These are phyloP conservation scores for Fusarium sp. DNA, from an alignment of 2,329 filamentous ascomycete genomes.

Conservation along the genomic window DNA sequence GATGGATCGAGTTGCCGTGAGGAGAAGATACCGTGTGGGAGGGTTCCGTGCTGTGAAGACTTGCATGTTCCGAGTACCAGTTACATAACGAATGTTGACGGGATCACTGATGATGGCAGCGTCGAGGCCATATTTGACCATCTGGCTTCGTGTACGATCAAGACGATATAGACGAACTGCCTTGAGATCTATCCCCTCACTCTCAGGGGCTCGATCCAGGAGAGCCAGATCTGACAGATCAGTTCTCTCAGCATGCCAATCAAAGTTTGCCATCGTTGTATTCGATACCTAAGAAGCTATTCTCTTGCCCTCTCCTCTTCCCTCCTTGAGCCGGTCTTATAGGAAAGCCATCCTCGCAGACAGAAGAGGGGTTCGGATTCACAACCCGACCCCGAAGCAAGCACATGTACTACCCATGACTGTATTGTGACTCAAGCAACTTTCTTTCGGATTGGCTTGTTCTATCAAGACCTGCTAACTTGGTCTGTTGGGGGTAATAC, in stretches of 20 bases:
- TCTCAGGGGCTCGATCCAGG: constrained; percentile 1
- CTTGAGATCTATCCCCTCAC: constrained; percentile 7
- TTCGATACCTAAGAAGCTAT: background rate
- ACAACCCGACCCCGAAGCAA: background rate
- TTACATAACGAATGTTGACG: background rate
- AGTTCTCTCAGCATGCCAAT: constrained; percentile 5
- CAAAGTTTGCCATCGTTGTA: background rate
- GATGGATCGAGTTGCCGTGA: background rate
- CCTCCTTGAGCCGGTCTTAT: background rate
- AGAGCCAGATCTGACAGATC: background rate
- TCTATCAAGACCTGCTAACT: background rate
- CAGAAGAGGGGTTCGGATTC: background rate
- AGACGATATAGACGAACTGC: background rate
- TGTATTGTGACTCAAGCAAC: background rate
- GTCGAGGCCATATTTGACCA: background rate
- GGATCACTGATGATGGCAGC: background rate
- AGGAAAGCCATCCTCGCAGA: background rate
- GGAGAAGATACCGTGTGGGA: background rate
- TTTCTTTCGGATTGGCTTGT: background rate
- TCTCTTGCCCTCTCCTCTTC: too few species aligned
- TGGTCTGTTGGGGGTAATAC: background rate
- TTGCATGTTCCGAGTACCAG: background rate
- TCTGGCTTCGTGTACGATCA: background rate
- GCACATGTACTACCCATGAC: background rate
- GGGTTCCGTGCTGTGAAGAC: background rate